Evolutionary conservation across 345 rosid genomes (phyloP).

Genomic region (Eucalyptus leucophloia): DNA sequence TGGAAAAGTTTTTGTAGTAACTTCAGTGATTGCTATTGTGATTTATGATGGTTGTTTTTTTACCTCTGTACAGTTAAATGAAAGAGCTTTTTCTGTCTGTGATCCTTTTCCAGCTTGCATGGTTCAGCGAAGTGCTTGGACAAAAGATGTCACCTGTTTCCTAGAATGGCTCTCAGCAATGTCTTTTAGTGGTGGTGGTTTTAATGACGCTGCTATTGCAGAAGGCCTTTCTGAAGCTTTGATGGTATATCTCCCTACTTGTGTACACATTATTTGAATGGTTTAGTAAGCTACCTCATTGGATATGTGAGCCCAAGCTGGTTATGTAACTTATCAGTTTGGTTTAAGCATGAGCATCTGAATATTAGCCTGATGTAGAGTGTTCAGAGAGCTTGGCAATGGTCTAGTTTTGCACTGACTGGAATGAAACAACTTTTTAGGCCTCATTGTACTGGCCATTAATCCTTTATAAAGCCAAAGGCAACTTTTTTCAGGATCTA

Average conservation of each 20-base stretch:
- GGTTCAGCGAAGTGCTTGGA: slow-evolving; percentile 95
- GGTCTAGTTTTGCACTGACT: not conserved
- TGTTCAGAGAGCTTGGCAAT: not conserved
- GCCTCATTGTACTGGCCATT: not conserved
- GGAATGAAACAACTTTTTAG: not conserved
- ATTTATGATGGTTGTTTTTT: not conserved
- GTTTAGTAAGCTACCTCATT: not conserved
- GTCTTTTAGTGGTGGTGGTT: slow-evolving; percentile 89
- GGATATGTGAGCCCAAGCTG: not conserved
- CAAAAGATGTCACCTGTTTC: slow-evolving; percentile 72
- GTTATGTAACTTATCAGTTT: not conserved
- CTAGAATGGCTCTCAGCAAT: slow-evolving; percentile 70
- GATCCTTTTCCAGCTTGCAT: slow-evolving; percentile 55
- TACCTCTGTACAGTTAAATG: not conserved
- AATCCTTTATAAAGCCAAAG: not conserved
- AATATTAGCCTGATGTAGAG: not conserved
- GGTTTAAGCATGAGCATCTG: not conserved
- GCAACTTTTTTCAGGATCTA: not conserved
- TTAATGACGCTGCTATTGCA: slow-evolving; percentile 88
- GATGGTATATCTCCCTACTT: slow-evolving; percentile 37
- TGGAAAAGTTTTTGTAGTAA: not conserved
- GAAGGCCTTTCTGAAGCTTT: slow-evolving; percentile 97
- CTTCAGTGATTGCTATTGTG: not conserved
- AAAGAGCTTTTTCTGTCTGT: not conserved
- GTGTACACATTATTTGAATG: not conserved